A percentile compares a stretch with the other conserved stretches of the same genome.
These are phyloP conservation scores for Linaria vulgaris DNA, from an alignment of 257 asterid species.

Conservation along the genomic window DNA sequence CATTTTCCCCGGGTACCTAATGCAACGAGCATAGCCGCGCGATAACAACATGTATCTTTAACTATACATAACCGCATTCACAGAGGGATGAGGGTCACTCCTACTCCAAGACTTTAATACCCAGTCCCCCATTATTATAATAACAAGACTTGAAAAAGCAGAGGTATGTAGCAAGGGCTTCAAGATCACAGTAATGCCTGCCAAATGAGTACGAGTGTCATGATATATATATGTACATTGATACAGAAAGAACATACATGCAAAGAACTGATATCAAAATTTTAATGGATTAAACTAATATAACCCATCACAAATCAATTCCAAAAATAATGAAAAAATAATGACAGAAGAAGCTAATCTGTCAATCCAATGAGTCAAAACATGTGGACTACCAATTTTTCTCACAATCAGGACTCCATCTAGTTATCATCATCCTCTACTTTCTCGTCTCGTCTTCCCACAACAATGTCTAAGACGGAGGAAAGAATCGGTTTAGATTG, in stretches of 20 bases:
- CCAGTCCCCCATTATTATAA: too few relatives aligned
- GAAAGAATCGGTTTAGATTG: constrained; percentile 92
- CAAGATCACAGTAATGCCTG: too few relatives aligned
- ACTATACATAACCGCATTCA: too few relatives aligned
- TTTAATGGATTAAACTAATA: constrained; percentile 47
- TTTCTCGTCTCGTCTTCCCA: neutral
- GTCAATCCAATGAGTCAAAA: constrained; percentile 34
- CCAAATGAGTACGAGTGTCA: too few relatives aligned
- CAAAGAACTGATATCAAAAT: constrained; percentile 4
- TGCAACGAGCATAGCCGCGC: too few relatives aligned
- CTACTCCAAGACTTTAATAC: too few relatives aligned
- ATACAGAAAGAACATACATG: neutral
- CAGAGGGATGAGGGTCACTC: too few relatives aligned
- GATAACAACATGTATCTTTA: too few relatives aligned
- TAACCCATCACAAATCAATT: constrained; percentile 42
- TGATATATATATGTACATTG: too few relatives aligned
- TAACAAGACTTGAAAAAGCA: too few relatives aligned
- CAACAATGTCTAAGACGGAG: constrained; percentile 62
- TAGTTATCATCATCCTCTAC: neutral
- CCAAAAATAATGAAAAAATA: constrained; percentile 44
- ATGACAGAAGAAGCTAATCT: constrained; percentile 48
- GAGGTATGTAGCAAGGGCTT: too few relatives aligned
- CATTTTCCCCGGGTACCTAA: too few relatives aligned
- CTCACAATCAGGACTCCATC: constrained; percentile 6
- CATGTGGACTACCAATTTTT: constrained; percentile 11